Percentiles rank a stretch among this genome's conserved stretches.
Conservation (phyloP, 1,139 yeast species). For the Yamadazyma taylorii region DNA sequence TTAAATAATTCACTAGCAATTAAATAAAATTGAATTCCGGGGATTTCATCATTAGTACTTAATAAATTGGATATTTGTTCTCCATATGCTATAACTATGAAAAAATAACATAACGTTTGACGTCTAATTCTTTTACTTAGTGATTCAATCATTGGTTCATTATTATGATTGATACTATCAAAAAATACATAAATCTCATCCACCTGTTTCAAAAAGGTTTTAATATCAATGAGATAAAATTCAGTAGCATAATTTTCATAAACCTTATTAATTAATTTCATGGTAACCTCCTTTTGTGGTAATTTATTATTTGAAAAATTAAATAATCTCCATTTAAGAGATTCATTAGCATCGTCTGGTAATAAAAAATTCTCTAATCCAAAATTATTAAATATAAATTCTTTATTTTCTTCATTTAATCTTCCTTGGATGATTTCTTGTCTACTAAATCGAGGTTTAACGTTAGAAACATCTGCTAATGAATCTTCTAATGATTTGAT, state of each 20-base stretch:
- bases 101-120: constrained; percentile 29
- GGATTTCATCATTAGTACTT: constrained; percentile 18
- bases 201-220: constrained; percentile 14
- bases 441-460: neutral
- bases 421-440: constrained; percentile 13
- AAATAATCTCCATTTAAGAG: constrained; percentile 25
- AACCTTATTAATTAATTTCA: constrained; percentile 12
- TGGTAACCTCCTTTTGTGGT: constrained; percentile 12
- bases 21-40: constrained; percentile 40
- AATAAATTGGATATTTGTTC: constrained; percentile 26
- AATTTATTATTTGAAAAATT: constrained; percentile 21
- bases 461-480: constrained; percentile 2
- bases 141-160: constrained; percentile 4
- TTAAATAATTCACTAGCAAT: constrained; percentile 42
- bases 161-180: constrained; percentile 18
- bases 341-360: constrained; percentile 28
- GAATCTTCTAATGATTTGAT: constrained; percentile 35
- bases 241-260: constrained; percentile 16
- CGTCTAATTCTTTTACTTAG: constrained; percentile 11
- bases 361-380: constrained; percentile 22
- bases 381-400: constrained; percentile 13
- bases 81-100: constrained; percentile 37
- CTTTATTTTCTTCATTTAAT: constrained; percentile 12
- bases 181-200: constrained; percentile 30
- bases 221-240: constrained; percentile 15